Percentiles rank a stretch among this genome's conserved stretches.
Conservation (phyloP, 2,329 filamentous ascomycete genomes). For the Exophiala phaeomuriformis region DNA sequence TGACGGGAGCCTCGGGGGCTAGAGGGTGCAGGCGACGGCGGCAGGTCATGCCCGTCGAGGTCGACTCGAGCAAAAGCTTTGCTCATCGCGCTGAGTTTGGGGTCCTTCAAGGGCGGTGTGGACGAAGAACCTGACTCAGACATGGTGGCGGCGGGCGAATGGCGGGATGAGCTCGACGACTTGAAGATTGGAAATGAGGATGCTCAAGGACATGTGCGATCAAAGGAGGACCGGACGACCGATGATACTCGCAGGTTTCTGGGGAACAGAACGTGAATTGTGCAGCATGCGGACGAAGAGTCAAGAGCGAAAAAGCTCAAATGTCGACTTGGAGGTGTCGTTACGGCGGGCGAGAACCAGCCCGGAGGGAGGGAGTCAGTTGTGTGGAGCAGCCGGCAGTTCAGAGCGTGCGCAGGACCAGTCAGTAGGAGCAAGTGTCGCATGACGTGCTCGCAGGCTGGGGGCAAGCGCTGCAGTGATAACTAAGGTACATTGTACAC, state of each 20-base stretch:
- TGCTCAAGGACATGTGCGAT: slow-evolving; percentile 27
- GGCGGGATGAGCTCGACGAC: slow-evolving; percentile 27
- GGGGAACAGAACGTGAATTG: neutral
- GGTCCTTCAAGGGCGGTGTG: slow-evolving; percentile 26
- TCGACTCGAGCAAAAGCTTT: slow-evolving; percentile 59
- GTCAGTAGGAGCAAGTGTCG: too few relatives aligned
- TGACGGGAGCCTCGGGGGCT: slow-evolving; percentile 78
- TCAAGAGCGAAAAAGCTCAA: neutral
- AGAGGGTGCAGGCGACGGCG: slow-evolving; percentile 86
- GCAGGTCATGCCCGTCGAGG: slow-evolving; percentile 74
- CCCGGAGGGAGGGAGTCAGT: too few relatives aligned
- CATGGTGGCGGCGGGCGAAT: slow-evolving; percentile 20
- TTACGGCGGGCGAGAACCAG: too few relatives aligned
- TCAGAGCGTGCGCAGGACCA: too few relatives aligned
- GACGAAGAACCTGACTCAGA: slow-evolving; percentile 28
- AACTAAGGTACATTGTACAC: too few relatives aligned
- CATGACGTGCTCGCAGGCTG: too few relatives aligned
- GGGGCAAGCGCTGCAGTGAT: too few relatives aligned
- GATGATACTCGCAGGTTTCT: neutral
- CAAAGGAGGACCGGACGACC: neutral
- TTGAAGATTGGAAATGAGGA: slow-evolving; percentile 26
- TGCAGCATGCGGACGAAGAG: neutral
- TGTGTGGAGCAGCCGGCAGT: too few relatives aligned
- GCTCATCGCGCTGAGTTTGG: slow-evolving; percentile 33
- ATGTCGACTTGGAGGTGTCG: too few relatives aligned